Percentiles rank a stretch among this genome's conserved stretches.
Conservation (phyloP, 2,329 filamentous ascomycete genomes). For the Lasiodiplodia gonubiensis region DNA sequence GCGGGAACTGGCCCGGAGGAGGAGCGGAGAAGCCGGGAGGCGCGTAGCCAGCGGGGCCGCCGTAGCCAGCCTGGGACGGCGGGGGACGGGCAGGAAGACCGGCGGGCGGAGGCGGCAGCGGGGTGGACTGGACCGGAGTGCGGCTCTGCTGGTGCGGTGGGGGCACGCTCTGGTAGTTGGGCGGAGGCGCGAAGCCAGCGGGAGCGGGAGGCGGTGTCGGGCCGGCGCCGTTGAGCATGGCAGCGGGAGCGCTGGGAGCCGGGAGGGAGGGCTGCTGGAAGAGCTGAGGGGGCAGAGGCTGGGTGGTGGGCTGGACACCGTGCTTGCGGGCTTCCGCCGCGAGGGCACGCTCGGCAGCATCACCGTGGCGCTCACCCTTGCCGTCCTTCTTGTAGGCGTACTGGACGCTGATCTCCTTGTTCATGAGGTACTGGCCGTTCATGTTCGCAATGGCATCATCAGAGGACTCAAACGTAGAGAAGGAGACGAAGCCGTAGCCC, state of each 20-base stretch:
- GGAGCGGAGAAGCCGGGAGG: constrained; percentile 50
- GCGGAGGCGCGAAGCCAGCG: constrained; percentile 26
- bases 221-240: constrained; percentile 49
- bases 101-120: constrained; percentile 65
- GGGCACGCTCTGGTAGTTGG: constrained; percentile 49
- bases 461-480: constrained; percentile 89
- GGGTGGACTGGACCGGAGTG: constrained; percentile 41
- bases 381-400: constrained; percentile 99
- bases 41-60: constrained; percentile 64
- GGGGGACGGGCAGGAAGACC: constrained; percentile 72
- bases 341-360: constrained; percentile 88
- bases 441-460: constrained; percentile 91
- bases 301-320: constrained; percentile 83
- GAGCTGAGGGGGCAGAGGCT: constrained; percentile 76
- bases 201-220: constrained; percentile 46
- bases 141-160: constrained; percentile 44
- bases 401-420: constrained; percentile 94
- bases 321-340: constrained; percentile 92
- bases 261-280: constrained; percentile 51
- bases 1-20: constrained; percentile 38
- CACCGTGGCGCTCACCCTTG: constrained; percentile 94
- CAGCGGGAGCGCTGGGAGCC: constrained; percentile 50
- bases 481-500: constrained; percentile 95
- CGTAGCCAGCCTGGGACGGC: constrained; percentile 70
- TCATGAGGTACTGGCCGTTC: constrained; percentile 95